A percentile compares a stretch with the other conserved stretches of the same genome.
These are phyloP conservation scores for Dioszegia aurantiaca DNA, from an alignment of 768 basidiomycete genomes.

Conservation along the genomic window DNA sequence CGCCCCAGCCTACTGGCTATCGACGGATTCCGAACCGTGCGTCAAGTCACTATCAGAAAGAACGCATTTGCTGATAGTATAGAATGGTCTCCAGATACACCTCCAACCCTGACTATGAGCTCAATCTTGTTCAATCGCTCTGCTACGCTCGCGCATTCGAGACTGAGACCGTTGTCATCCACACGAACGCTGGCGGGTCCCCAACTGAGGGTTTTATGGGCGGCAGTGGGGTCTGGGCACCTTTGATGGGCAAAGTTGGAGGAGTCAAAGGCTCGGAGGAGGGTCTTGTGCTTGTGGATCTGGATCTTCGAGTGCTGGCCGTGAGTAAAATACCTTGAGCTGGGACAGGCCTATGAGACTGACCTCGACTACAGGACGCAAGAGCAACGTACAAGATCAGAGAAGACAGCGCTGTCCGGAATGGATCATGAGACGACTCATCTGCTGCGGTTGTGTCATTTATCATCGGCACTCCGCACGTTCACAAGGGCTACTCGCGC, in stretches of 20 bases:
- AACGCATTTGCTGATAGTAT: not conserved
- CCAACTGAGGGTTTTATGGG: slow-evolving; percentile 36
- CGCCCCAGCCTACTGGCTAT: slow-evolving; percentile 45
- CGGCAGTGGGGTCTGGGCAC: slow-evolving; percentile 43
- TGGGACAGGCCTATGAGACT: not conserved
- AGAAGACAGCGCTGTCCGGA: not conserved
- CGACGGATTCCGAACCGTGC: slow-evolving; percentile 47
- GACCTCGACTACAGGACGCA: not conserved
- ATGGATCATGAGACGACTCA: not conserved
- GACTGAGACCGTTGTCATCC: slow-evolving; percentile 41
- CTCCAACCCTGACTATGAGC: slow-evolving; percentile 35
- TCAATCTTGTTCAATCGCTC: slow-evolving; percentile 32
- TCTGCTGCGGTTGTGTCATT: not conserved
- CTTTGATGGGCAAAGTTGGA: slow-evolving; percentile 34
- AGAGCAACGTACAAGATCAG: not conserved
- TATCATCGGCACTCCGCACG: too few relatives aligned
- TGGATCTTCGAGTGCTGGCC: not conserved
- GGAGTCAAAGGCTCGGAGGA: not conserved
- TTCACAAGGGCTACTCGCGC: too few relatives aligned
- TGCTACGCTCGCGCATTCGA: slow-evolving; percentile 38
- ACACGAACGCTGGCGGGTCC: slow-evolving; percentile 45
- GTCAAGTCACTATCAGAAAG: too few relatives aligned
- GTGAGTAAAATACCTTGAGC: not conserved
- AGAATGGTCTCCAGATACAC: slow-evolving; percentile 28
- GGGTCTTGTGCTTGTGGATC: not conserved